Base-by-base conservation (phyloP, 176 grass and related monocot genomes). In the Musa acuminata region DNA sequence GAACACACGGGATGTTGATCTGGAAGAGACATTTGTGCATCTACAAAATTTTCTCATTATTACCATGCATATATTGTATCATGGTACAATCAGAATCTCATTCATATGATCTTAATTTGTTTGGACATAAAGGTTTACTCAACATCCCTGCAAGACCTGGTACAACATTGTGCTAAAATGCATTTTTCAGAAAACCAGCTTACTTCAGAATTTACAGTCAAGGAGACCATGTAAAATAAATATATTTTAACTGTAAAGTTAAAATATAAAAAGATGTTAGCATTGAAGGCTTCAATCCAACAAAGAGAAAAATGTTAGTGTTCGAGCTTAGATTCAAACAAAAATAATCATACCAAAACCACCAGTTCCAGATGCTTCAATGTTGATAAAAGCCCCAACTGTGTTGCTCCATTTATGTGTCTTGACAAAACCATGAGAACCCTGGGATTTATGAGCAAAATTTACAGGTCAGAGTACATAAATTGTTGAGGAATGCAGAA, bases 351-450 rank as follows among this genome's bases (percentile, higher is more conserved):
- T 92, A 98, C 94, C 94, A 83, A 89, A 78, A 77, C 94, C 94
- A 9, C 90, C 94, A 69, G 83, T 87, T 76, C 94, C 94, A 83
- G 90, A 98, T 85, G 94, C 94, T 88, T 98, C 94, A 71, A 98
- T 98, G 77, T 98, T 88, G 63, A 98, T 85, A 79, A 98, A 98
- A 84, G 94, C 94, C 21, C 90, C 70, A 78, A 98, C 83, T 76
- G 84, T 87, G 49, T 50, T 85, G 62, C 83, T 98, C 94, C 94
- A 98, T 83, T 51, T 89, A 78, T 98, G 94, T 84, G 94, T 89
- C 72, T 82, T 98, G 72, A 91, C 85, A 82, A 98, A 98, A 55
- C 94, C 94, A 93, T 98, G 94, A 52, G 90, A 93, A 53, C 94
- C 94, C 94, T 98, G 67, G 76, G 54, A 21, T 72, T 84, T 51